Base-by-base conservation (phyloP, 768 basidiomycete genomes). In the Erythrobasidium yunnanense region DNA sequence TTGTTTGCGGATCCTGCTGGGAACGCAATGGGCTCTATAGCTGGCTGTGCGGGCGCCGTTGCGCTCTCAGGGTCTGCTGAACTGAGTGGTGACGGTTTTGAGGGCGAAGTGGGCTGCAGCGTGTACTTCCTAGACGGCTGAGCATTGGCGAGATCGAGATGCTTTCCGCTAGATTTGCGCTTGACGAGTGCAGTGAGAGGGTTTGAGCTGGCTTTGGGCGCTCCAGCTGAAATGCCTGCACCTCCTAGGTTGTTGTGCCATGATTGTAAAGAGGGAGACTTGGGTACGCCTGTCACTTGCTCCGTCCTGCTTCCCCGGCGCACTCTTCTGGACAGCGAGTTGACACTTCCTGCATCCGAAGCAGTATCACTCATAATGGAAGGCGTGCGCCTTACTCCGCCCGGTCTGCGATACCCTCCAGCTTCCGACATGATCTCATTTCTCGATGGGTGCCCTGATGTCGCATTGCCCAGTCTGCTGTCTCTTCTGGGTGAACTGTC, bases 371-470 rank as follows among this genome's bases (percentile, higher is more conserved):
- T 23, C 11, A 51, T 8, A 25, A 63, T 18, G 30, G 60, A 63
- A 49, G 46, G 46, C 18, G 60, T 51, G 13, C 60, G 45, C 8
- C 46, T 25, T 4, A 25, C 54, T 8, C 54, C 54, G 11, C 54
- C 54, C 11, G 8, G 18, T 7, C 54, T 25, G 6, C 47, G 32
- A 32, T 63, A 63, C 2, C 60, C 60, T 50, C 60, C 60, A 20
- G 52, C 52, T 20, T 63, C 60, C 30, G 60, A 63, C 60, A 63
- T 63, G 60, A 63, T 32, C 30, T 63, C 60, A 25, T 49, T 17
- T 51, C 60, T 15, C 46, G 45, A 25, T 11, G 11, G 11, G n/a
- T 42, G 38, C 38, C 38, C 38, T 42, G 11, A 11, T n/a, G 38
- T n/a, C 11, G 38, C 11, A 42, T n/a, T 42, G 38, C 38, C 38